Percentiles rank a stretch among this genome's conserved stretches.
Conservation (phyloP, 768 basidiomycete species). For the Polyporus arcularius region DNA sequence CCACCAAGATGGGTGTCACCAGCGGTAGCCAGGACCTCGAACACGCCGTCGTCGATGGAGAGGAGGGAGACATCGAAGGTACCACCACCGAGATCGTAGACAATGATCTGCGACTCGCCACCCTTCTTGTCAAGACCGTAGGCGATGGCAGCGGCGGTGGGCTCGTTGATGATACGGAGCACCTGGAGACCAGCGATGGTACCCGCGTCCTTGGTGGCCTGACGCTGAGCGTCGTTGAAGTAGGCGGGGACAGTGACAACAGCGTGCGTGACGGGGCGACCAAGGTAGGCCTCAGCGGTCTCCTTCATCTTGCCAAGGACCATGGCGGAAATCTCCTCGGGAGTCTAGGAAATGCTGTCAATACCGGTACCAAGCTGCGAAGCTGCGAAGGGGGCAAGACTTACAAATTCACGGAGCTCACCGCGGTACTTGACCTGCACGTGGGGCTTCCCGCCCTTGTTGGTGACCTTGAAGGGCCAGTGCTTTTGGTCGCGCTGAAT, state of each 20-base stretch:
- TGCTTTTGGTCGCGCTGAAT: constrained; percentile 85
- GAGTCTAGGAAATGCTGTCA: constrained; percentile 52
- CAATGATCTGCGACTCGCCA: constrained; percentile 93
- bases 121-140: constrained; percentile 98
- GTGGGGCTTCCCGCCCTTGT: constrained; percentile 78
- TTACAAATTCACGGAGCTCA: constrained; percentile 79
- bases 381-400: constrained; percentile 31
- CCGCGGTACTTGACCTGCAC: constrained; percentile 80
- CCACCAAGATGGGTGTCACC: constrained; percentile 67
- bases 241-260: constrained; percentile 98
- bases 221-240: constrained; percentile 99
- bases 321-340: constrained; percentile 97
- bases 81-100: constrained; percentile 98
- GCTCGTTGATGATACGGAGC: constrained; percentile 97
- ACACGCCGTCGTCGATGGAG: constrained; percentile 62
- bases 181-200: constrained; percentile 93
- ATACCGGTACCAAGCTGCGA: not conserved
- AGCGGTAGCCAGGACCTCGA: constrained; percentile 59
- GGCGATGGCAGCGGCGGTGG: constrained; percentile 95
- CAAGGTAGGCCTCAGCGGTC: constrained; percentile 97
- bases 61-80: constrained; percentile 98
- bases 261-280: constrained; percentile 93
- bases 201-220: constrained; percentile 98
- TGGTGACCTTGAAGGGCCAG: constrained; percentile 82
- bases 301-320: constrained; percentile 98